Conservation (phyloP, 208 protist species). For the Herpetomonas samuelpessoai region DNA sequence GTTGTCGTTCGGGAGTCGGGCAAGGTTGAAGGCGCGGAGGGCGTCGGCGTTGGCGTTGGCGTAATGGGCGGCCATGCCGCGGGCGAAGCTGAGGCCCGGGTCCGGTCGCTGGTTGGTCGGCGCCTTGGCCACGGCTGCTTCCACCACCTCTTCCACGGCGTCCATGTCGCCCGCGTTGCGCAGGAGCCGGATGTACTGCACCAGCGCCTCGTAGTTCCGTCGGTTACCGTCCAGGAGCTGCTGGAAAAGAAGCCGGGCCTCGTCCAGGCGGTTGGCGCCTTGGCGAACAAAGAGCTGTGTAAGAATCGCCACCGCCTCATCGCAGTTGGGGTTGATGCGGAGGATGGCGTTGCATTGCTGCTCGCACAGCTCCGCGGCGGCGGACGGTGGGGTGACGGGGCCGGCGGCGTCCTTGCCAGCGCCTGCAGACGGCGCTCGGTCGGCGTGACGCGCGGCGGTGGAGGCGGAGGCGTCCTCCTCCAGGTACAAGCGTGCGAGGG, state of each 20-base stretch:
- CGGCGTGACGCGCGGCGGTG: too few species aligned
- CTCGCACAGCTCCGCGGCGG: slow-evolving; percentile 89
- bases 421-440: too few species aligned
- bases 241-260: slow-evolving; percentile 84
- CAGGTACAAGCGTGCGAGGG: slow-evolving; percentile 80
- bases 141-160: slow-evolving; percentile 51
- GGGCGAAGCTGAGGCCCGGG: slow-evolving; percentile 81
- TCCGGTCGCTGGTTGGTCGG: slow-evolving; percentile 41
- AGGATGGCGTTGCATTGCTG: slow-evolving; percentile 87
- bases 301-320: slow-evolving; percentile 91
- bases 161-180: slow-evolving; percentile 73
- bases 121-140: slow-evolving; percentile 34
- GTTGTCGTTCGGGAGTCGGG: slow-evolving; percentile 68
- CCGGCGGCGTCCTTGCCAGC: too few species aligned
- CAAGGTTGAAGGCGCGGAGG: slow-evolving; percentile 87
- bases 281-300: slow-evolving; percentile 90
- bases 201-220: slow-evolving; percentile 88
- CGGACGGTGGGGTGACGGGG: too few species aligned
- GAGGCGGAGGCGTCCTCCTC: too few species aligned
- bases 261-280: slow-evolving; percentile 68
- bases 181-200: slow-evolving; percentile 85
- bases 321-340: slow-evolving; percentile 73
- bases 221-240: slow-evolving; percentile 83
- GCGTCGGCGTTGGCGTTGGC: slow-evolving; percentile 82
- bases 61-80: slow-evolving; percentile 79